phyloP scores from a whole-genome alignment of 139 green algal species.

The Chlamydomonas eustigma region DNA sequence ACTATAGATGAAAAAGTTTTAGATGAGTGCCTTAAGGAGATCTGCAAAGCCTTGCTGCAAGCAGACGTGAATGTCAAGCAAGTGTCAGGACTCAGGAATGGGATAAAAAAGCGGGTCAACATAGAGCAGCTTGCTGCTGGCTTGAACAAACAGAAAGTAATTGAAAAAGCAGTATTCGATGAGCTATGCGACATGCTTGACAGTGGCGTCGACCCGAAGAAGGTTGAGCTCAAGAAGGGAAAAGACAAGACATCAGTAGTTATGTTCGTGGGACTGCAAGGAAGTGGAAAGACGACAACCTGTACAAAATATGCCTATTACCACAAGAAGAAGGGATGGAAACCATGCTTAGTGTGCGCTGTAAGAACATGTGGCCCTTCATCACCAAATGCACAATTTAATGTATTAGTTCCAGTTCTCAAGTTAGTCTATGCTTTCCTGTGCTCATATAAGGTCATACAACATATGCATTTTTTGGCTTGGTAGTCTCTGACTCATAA shows the following conservation, averaged over 20 bases:
- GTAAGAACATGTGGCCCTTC: too few species aligned
- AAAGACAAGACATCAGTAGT: constrained; percentile 73
- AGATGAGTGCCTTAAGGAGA: constrained; percentile 93
- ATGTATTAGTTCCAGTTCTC: too few species aligned
- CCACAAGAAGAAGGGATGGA: constrained; percentile 96
- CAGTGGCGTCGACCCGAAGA: constrained; percentile 56
- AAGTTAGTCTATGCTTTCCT: too few species aligned
- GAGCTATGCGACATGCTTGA: constrained; percentile 85
- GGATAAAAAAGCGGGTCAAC: constrained; percentile 92
- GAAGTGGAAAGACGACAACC: constrained; percentile 96
- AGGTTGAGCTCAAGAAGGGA: constrained; percentile 75
- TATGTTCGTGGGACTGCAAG: constrained; percentile 96
- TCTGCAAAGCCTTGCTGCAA: constrained; percentile 83
- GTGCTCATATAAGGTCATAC: too few species aligned
- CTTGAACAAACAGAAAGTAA: constrained; percentile 90
- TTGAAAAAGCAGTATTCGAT: constrained; percentile 93
- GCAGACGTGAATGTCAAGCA: constrained; percentile 89
- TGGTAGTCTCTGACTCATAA: too few species aligned
- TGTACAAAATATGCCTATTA: constrained; percentile 96
- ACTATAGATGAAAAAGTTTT: constrained; percentile 91
- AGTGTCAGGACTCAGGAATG: constrained; percentile 35
- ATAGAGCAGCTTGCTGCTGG: constrained; percentile 79
- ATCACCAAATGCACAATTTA: too few species aligned
- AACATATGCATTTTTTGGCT: too few species aligned
- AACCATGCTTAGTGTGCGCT: constrained; percentile 93